Base-by-base conservation (phyloP, 352 stramenopile genomes). In the Globisporangium uncinulatum region DNA sequence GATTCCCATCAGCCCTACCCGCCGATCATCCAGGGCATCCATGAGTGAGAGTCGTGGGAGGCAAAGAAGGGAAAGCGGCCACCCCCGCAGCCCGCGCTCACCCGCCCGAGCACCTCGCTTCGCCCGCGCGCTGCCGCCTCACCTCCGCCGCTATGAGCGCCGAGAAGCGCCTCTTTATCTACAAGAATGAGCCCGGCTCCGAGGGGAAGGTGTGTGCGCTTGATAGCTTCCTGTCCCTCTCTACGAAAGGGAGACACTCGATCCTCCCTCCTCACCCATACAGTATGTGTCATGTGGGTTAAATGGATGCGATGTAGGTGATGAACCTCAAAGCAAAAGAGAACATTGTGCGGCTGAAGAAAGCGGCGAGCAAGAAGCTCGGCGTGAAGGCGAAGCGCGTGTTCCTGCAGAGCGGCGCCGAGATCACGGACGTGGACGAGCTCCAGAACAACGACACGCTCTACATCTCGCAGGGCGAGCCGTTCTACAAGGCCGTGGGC, bases 361-460 rank as follows among this genome's bases (percentile, higher is more conserved):
- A 92, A 60, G 74, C 72, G 34, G 83, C 82, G 47, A 90, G 83
- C 59, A 94, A 93, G 69, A 95, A 95, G 63, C 73, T 94, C 48
- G 71, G 75, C 17, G 60, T 95, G 58, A 79, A 83, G 32, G 82
- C 82, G 20, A 92, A 89, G 62, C 63, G 79, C 57, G 65, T 93
- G 57, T 95, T 92, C 56, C 73, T 92, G 2, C 76, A 84, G 13
- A 92, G 74, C 13, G 83, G 82, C 52, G 83, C 81, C 24, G 86
- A 95, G 68, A 89, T 94, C 68, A 79, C 81, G 41, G 81, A 90
- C 62, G 81, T 94, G 20, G 83, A 94, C 63, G 82, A 94, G 70
- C 69, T 96, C 51, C 76, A 92, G 71, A 92, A 93, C 73, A 92
- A 96, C 69, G 86, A 94, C 65, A 91, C 83, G 67, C 71, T 96